Base-by-base conservation (phyloP, 1,284 basidiomycete genomes). In the Athelia sp. region DNA sequence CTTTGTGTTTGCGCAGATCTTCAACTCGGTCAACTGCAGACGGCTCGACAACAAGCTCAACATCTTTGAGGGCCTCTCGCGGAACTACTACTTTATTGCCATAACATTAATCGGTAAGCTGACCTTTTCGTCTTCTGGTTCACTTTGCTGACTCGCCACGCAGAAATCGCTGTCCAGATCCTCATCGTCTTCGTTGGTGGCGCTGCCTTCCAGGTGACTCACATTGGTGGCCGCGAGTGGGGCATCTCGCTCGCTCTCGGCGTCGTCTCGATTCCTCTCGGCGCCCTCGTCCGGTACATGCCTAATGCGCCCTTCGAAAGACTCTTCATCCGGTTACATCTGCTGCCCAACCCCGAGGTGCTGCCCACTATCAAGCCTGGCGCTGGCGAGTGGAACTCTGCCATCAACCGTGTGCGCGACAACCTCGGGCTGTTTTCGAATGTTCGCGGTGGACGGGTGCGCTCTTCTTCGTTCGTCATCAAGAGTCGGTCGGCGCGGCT, bases 1-100 rank as follows among this genome's bases (percentile, higher is more conserved):
- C 15, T 99, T 98, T 62, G 96, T 98, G 43, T 98, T 98, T 68
- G 92, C 91, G 46, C 93, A 97, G 66, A 93, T 98, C 58, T 92
- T 84, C 72, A 98, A 98, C 73, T 93, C 93, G 54, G 69, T 98
- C 68, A 98, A 98, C 63, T 93, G 87, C 57, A 78, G 96, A 50
- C 78, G 92, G 40, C 75, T 99, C 47, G 93, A 96, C 59, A 82
- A 81, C 52, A 81, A 83, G 52, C 75, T 94, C 56, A 99, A 99
- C 68, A 82, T 98, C 52, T 93, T 98, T 60, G 83, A 89, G 58
- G 92, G 91, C 47, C 79, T 98, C 42, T 65, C 75, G 52, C 74
- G 72, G 49, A 99, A 98, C 65, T 80, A 71, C 55, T 98, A 90
- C 69, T 98, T 98, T 71, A 78, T 96, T 36, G 69, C 54, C n/a